Base-by-base conservation (phyloP, 1,139 yeast species). In the Suhomyces bribrorum region DNA sequence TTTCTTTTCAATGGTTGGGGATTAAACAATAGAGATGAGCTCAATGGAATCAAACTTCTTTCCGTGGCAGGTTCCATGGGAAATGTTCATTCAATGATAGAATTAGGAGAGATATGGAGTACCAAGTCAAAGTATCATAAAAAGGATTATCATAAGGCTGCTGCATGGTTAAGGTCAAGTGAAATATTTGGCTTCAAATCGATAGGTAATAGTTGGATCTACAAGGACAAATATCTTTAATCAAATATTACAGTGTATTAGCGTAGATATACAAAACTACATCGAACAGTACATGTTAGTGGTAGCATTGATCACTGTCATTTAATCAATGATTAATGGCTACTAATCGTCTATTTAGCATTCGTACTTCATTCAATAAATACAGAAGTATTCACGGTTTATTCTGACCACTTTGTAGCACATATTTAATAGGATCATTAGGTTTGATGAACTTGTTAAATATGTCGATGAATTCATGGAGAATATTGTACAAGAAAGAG, bases 171-270 rank as follows among this genome's bases (percentile, higher is more conserved):
- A 45, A 66, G 94, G 36, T 61, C 79, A 29, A 84, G 88, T 16
- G 90, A 81, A 37, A 64, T 73, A 12, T 73, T 75, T 48, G 94
- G 92, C 1, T 77, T 77, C 15, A 77, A 73, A 48, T 65, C 82
- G 44, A 77, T 83, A 26, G 90, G 90, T 1, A 82, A 84, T 45
- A 78, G 83, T 43, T 86, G 94, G 94, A 83, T 85, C 30, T 81
- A 83, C 64, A 84, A 83, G 57, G 81, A 79, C 32, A 84, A 84
- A 64, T 85, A 85, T 54, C 36, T 34, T 18, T 34, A 26, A 20
- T 8, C 23, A 8, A 8, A 4, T 20, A n/a, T n/a, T n/a, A n/a
- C n/a, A n/a, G n/a, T n/a, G n/a, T n/a, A 2, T 20, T 8, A 20
- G 1, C 8, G 11, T 3, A 20, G 11, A 20, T 8, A 5, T 20